phyloP scores from a whole-genome alignment of 2,329 filamentous ascomycete genomes.

The Emergomyces africanus region DNA sequence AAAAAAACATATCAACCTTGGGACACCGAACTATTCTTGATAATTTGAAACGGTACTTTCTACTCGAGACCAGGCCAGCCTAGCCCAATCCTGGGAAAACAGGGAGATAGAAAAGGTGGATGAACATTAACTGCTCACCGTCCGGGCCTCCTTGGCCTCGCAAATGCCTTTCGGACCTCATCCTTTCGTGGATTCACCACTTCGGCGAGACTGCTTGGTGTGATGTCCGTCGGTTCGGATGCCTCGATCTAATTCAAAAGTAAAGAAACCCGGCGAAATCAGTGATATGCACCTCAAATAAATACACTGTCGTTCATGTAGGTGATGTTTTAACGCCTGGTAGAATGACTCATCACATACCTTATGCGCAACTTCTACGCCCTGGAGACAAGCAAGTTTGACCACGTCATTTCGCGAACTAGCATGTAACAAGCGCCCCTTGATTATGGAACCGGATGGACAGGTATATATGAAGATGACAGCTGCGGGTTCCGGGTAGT shows the following conservation, averaged over 20 bases:
- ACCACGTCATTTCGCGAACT: conserved; percentile 45
- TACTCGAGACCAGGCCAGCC: background rate
- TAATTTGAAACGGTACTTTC: background rate
- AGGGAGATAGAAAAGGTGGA: background rate
- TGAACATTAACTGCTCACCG: conserved; percentile 18
- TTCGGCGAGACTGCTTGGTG: conserved; percentile 38
- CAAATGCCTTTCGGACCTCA: conserved; percentile 41
- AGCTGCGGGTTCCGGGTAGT: conserved; percentile 25
- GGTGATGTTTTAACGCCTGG: background rate
- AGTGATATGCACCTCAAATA: background rate
- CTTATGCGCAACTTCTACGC: conserved; percentile 46
- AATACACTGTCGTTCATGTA: background rate
- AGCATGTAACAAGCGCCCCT: conserved; percentile 54
- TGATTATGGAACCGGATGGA: conserved; percentile 47
- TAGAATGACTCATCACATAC: conserved; percentile 17
- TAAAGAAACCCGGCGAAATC: conserved; percentile 15
- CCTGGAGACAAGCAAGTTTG: conserved; percentile 40
- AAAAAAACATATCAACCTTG: background rate
- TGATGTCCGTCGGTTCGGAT: conserved; percentile 46
- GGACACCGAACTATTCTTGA: background rate
- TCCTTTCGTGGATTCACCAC: conserved; percentile 41
- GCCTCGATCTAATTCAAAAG: conserved; percentile 39
- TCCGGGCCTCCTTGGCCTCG: conserved; percentile 51
- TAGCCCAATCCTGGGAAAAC: background rate
- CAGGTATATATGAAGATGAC: conserved; percentile 54